Evolutionary conservation across 2,329 filamentous ascomycete species (phyloP), one percentile per base, ranked within the genome.

Genomic region (Aspergillus ochraceoroseus): DNA sequence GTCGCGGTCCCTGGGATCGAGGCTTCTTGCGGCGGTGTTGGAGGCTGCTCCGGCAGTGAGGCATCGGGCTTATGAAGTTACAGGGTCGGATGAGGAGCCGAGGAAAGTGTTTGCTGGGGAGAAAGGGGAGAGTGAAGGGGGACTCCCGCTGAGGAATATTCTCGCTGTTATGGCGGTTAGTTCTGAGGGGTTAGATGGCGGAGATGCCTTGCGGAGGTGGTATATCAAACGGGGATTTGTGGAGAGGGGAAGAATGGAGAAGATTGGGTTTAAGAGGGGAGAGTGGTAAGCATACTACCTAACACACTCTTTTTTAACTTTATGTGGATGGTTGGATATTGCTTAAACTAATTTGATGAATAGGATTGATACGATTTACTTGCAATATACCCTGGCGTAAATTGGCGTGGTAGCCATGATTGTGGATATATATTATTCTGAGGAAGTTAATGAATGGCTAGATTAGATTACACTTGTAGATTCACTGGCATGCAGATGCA

Each of bases 161-260:
- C 48, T 70, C 25, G 64, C 63, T 3, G 52, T 61, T 28, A 68
- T 69, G 62, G 54, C 63, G 0, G 54, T 68, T 13, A 62, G 68
- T 50, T 55, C 61, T 12, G 51, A 57, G 2, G 52, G 52, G 3
- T 58, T 51, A 40, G 53, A 54, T 5, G 48, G 55, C 0, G 64
- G 61, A 0, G 52, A 66, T 25, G 56, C 50, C 0, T 41, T 68
- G 28, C 52, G 61, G 39, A 57, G 58, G 32, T 68, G 62, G 59
- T 70, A 66, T 41, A 39, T 57, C n/a, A 49, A 55, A 32, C 57
- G 61, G 41, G 65, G 66, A 0, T 69, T 69, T 49, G 51, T 61
- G 17, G 55, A 67, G 41, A 54, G 59, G 2, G 66, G 64, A 13
- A 57, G 64, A 35, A 43, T 70, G 43, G 56, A 63, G 29, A 56